phyloP scores from a whole-genome alignment of 108 stramenopile species.

The Epithemia pelagica region DNA sequence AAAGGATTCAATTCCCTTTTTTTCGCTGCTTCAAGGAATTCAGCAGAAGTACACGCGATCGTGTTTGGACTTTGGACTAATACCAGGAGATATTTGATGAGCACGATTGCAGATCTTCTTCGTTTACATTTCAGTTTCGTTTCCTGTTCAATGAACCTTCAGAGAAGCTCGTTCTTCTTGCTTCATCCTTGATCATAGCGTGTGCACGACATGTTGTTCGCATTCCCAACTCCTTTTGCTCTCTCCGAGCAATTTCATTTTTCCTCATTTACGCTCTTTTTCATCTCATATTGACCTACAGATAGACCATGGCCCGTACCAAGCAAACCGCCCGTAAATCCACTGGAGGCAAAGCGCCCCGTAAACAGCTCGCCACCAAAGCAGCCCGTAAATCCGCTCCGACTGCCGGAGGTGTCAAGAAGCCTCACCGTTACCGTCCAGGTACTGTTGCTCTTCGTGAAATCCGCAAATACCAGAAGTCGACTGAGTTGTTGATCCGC shows the following conservation, averaged over 20 bases:
- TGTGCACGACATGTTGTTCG: too few relatives aligned
- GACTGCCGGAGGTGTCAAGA: conserved; percentile 85
- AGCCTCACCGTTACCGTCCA: conserved; percentile 78
- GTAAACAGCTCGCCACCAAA: conserved; percentile 58
- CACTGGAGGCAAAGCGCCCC: conserved; percentile 96
- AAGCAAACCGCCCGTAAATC: conserved; percentile 96
- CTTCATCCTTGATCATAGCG: too few relatives aligned
- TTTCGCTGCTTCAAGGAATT: too few relatives aligned
- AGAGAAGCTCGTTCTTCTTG: too few relatives aligned
- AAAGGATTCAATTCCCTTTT: too few relatives aligned
- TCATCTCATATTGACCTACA: not conserved
- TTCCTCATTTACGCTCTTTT: not conserved
- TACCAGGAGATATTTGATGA: too few relatives aligned
- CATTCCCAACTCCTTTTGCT: too few relatives aligned
- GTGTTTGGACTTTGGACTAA: too few relatives aligned
- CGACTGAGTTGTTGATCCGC: conserved; percentile 88
- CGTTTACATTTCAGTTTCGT: too few relatives aligned
- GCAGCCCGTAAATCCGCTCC: conserved; percentile 84
- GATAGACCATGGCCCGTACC: conserved; percentile 17
- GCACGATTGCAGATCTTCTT: too few relatives aligned
- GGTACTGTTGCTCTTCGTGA: conserved; percentile 81
- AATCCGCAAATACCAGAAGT: conserved; percentile 93
- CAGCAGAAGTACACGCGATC: too few relatives aligned
- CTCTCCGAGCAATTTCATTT: not conserved
- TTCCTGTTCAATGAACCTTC: too few relatives aligned